These are phyloP conservation scores for Penicillium canescens DNA, from an alignment of 495 filamentous ascomycete genomes.

Conservation along the genomic window DNA sequence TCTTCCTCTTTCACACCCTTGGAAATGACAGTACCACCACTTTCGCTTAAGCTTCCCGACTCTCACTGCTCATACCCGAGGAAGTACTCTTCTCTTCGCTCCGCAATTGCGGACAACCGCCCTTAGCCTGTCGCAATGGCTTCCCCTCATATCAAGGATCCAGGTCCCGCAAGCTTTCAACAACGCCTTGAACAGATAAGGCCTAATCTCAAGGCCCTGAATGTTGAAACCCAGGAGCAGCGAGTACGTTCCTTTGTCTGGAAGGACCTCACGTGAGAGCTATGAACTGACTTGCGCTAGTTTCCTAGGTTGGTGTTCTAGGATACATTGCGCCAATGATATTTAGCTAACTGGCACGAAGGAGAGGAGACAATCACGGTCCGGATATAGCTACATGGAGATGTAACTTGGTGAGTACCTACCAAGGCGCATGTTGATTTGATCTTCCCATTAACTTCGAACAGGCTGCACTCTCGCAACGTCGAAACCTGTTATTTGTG, in stretches of 20 bases:
- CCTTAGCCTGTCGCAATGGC: slow-evolving; percentile 26
- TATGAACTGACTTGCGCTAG: slow-evolving; percentile 18
- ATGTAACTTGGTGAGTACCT: slow-evolving; percentile 53
- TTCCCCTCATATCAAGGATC: slow-evolving; percentile 4
- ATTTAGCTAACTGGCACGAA: slow-evolving; percentile 18
- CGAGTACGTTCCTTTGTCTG: slow-evolving; percentile 28
- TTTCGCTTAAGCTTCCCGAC: background rate
- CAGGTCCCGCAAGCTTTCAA: background rate
- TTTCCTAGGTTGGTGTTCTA: slow-evolving; percentile 19
- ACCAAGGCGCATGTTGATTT: background rate
- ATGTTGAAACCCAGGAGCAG: slow-evolving; percentile 35
- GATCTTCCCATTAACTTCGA: background rate
- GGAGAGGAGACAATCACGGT: slow-evolving; percentile 26
- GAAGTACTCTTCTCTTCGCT: slow-evolving; percentile 2
- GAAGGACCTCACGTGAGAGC: slow-evolving; percentile 14
- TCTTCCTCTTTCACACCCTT: slow-evolving; percentile 1
- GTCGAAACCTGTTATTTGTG: slow-evolving; percentile 70
- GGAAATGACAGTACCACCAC: slow-evolving; percentile 24
- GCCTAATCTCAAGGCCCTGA: slow-evolving; percentile 23
- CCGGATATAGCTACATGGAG: slow-evolving; percentile 45
- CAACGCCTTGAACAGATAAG: background rate
- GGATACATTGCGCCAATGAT: too few relatives aligned
- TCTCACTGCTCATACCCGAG: slow-evolving; percentile 4
- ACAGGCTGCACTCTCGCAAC: slow-evolving; percentile 57
- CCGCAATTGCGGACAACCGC: background rate